Conservation (phyloP, 139 green algal species). For the Chlorella sp. region DNA sequence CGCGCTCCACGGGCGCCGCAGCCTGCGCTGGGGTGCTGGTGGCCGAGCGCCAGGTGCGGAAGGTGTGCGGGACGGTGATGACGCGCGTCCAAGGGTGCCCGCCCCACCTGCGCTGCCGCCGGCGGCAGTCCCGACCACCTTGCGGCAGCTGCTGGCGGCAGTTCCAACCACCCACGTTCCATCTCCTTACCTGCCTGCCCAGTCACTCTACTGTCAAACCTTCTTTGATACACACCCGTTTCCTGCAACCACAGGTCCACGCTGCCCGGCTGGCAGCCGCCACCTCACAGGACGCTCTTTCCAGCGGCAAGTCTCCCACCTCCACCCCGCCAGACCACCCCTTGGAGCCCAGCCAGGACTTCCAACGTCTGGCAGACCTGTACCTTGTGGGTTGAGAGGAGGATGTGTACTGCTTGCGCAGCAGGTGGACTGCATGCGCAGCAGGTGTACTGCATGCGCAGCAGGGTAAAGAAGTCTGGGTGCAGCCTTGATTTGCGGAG, state of each 20-base stretch:
- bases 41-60: too few relatives aligned
- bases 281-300: neutral
- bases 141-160: neutral
- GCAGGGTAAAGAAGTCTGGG: too few relatives aligned
- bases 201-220: too few relatives aligned
- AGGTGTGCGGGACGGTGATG: too few relatives aligned
- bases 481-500: too few relatives aligned
- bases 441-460: too few relatives aligned
- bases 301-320: neutral
- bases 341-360: neutral
- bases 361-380: constrained; percentile 7
- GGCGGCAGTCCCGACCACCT: too few relatives aligned
- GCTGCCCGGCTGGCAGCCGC: neutral
- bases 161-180: neutral
- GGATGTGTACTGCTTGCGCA: too few relatives aligned
- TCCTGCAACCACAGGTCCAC: neutral
- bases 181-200: neutral
- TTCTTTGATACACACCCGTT: neutral
- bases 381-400: constrained; percentile 6
- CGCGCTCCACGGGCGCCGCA: neutral
- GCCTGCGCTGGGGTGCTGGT: too few relatives aligned
- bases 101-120: too few relatives aligned
- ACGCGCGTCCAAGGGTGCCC: too few relatives aligned
- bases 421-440: too few relatives aligned
- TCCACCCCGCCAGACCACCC: neutral